Evolutionary conservation across 306 rosid species (phyloP).

Genomic region (Gastrolobium villosum): DNA sequence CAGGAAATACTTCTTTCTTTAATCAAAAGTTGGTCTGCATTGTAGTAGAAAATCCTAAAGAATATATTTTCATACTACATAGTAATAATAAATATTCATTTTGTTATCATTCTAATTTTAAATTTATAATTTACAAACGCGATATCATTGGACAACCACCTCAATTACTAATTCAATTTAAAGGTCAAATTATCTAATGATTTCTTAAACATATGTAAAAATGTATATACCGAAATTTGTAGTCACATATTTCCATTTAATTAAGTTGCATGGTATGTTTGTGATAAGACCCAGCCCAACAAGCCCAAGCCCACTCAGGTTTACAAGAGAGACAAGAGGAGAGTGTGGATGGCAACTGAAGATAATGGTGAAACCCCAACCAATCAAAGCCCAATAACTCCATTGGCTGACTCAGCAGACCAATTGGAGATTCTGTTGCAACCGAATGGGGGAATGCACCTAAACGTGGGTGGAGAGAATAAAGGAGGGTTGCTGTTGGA

Average conservation of each 20-base stretch:
- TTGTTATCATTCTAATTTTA: conserved; percentile 16
- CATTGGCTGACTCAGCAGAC: no score
- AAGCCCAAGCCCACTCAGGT: no score
- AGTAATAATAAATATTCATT: neutral
- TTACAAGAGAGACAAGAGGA: no score
- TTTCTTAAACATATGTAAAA: neutral
- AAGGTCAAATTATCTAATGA: neutral
- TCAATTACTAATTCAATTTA: conserved; percentile 17
- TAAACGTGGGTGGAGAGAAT: no score
- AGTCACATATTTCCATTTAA: conserved; percentile 19
- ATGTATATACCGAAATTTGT: conserved; percentile 14
- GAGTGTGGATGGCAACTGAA: no score
- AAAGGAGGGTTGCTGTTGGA: no score
- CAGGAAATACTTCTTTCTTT: neutral
- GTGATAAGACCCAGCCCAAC: no score
- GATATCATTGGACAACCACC: neutral
- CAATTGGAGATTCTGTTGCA: no score
- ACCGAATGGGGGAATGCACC: no score
- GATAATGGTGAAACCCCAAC: no score
- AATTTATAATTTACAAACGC: neutral
- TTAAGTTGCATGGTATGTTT: neutral
- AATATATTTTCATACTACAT: neutral
- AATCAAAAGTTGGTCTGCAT: neutral
- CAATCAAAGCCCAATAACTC: no score
- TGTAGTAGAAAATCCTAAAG: neutral